Conservation (phyloP, 495 filamentous ascomycete species). For the Neurospora hispaniola region DNA sequence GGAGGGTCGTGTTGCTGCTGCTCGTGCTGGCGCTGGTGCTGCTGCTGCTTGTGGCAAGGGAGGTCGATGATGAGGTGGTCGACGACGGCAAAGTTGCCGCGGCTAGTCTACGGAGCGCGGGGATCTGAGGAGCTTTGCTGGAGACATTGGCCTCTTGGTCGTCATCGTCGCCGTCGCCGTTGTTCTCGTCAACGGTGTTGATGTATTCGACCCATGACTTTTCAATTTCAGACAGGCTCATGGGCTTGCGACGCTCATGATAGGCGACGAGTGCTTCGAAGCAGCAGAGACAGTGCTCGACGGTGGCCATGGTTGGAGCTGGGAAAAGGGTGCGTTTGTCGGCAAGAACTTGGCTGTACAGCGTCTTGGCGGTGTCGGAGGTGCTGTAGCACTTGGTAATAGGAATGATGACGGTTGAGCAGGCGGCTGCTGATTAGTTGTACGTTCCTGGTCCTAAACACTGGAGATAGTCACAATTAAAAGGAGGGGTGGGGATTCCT, state of each 20-base stretch:
- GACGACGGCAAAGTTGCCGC: conserved; percentile 21
- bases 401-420: not conserved
- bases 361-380: not conserved
- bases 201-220: conserved; percentile 54
- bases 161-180: conserved; percentile 11
- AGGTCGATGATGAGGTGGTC: conserved; percentile 14
- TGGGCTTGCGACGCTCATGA: conserved; percentile 29
- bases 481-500: not conserved
- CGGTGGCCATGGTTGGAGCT: conserved; percentile 56
- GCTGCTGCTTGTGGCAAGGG: conserved; percentile 7
- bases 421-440: not conserved
- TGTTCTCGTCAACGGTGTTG: conserved; percentile 21
- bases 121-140: conserved; percentile 3
- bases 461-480: not conserved
- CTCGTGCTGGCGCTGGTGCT: conserved; percentile 14
- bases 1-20: conserved; percentile 4
- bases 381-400: not conserved
- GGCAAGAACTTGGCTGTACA: not conserved
- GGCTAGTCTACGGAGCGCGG: conserved; percentile 9
- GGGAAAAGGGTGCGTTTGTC: not conserved
- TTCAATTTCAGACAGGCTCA: conserved; percentile 55
- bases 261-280: conserved; percentile 69
- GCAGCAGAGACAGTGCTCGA: conserved; percentile 79
- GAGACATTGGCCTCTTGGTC: not conserved
- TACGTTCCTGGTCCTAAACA: not conserved